These are phyloP conservation scores for Ailanthus altissimus DNA, from an alignment of 345 rosid genomes.

Conservation along the genomic window DNA sequence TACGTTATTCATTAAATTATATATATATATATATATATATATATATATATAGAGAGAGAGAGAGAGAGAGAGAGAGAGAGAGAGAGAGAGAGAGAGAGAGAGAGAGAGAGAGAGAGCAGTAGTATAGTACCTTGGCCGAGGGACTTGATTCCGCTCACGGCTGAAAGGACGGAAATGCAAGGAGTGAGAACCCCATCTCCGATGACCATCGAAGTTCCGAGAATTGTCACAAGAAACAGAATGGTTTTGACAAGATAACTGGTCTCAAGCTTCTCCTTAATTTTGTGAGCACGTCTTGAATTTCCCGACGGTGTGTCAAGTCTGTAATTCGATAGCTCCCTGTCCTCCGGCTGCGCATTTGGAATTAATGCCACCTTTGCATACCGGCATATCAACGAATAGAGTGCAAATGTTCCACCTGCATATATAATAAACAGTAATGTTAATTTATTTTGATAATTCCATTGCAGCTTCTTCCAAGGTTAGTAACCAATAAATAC, in stretches of 20 bases:
- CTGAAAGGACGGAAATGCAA: constrained; percentile 77
- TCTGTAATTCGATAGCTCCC: constrained; percentile 59
- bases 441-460: no score
- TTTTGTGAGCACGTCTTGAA: constrained; percentile 40
- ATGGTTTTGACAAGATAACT: constrained; percentile 33
- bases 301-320: constrained; percentile 53
- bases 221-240: constrained; percentile 66
- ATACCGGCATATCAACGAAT: constrained; percentile 61
- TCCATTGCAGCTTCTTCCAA: no score
- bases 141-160: constrained; percentile 67
- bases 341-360: constrained; percentile 68
- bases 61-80: no score
- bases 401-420: constrained; percentile 83
- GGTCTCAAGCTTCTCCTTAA: constrained; percentile 53
- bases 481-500: no score
- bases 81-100: no score
- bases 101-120: no score
- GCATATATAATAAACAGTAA: background rate
- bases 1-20: no score
- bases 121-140: constrained; percentile 53
- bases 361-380: constrained; percentile 62
- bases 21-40: no score
- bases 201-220: constrained; percentile 80
- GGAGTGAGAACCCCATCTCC: constrained; percentile 90
- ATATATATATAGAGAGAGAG: no score